Evolutionary conservation across 441 rosid genomes (phyloP).

Genomic region (Adansonia grandidieri): DNA sequence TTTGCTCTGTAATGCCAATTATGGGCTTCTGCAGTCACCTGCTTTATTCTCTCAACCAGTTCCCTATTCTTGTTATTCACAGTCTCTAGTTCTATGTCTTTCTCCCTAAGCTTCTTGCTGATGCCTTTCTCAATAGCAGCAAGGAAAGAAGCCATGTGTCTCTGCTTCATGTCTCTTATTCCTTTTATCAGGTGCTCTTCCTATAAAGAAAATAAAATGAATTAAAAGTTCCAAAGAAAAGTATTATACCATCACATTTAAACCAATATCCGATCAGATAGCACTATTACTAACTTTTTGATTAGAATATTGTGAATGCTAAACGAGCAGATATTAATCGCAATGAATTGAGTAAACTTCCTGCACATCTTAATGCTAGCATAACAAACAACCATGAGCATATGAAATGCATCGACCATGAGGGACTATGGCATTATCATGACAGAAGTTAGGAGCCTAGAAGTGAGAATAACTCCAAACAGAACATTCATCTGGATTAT

Average conservation of each 20-base stretch:
- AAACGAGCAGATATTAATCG: neutral
- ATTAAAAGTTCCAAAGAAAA: neutral
- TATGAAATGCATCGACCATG: neutral
- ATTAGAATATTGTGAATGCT: neutral
- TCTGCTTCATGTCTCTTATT: slow-evolving; percentile 70
- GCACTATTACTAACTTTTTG: neutral
- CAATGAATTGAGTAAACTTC: neutral
- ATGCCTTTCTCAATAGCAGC: slow-evolving; percentile 67
- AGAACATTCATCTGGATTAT: slow-evolving; percentile 1
- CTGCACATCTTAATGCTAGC: neutral
- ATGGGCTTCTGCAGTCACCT: slow-evolving; percentile 64
- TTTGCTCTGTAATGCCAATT: slow-evolving; percentile 78
- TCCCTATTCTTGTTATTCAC: slow-evolving; percentile 74
- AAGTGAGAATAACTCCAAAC: neutral
- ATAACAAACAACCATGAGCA: neutral
- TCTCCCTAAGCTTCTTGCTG: slow-evolving; percentile 67
- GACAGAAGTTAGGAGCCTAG: neutral
- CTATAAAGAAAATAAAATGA: slow-evolving; percentile 37
- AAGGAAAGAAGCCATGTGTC: slow-evolving; percentile 63
- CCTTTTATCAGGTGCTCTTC: slow-evolving; percentile 66
- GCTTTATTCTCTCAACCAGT: slow-evolving; percentile 67
- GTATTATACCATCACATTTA: neutral
- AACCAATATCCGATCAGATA: neutral
- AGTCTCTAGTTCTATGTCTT: slow-evolving; percentile 68
- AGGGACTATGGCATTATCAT: neutral